Evolutionary conservation across 129 eudicot genomes (phyloP), one percentile per base, ranked within the genome.

Genomic region (Saposhnikovia divaricata): DNA sequence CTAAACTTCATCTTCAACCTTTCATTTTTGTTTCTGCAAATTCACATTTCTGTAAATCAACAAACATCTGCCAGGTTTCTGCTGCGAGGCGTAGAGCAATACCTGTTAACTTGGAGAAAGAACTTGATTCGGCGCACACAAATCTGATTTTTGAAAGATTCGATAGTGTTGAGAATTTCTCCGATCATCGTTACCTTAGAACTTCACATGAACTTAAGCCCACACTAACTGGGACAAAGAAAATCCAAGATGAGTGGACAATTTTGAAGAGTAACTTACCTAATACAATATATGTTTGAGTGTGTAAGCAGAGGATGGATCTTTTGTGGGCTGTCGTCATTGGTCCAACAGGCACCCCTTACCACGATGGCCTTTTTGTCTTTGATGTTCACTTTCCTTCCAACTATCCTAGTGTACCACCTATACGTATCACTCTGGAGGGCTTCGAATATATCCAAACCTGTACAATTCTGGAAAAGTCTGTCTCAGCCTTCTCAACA

Each of bases 321-420:
- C 97, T 91, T 70, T 81, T 91, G 88, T 83, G 94, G 84, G 94
- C 97, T 78, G 94, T 88, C 63, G 77, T 91, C 21, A 53, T 86
- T 12, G 97, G 97, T 40, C 90, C 97, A 23, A 89, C 91, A 77
- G 97, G 97, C 82, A 91, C 97, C 37, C 97, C 97, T 1, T 91
- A 91, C 84, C 97, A 91, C 12, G 94, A 91, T 76, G 97, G 97
- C n/a, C 92, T 91, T 70, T 91, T 89, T 75, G 85, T 87, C 77
- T 91, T 91, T 81, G 97, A 91, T 85, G 81, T 85, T 68, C 82
- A 77, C 77, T 88, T 91, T 72, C 97, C 92, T 25, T 81, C 87
- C 28, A 46, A 71, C n/a, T 91, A 91, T 81, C 97, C 97, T 25
- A 68, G 63, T 48, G 45, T 47, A 16, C 97, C 97, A 34, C 97